These are phyloP conservation scores for Colletotrichum sublineola DNA, from an alignment of 2,329 filamentous ascomycete genomes.

Conservation along the genomic window DNA sequence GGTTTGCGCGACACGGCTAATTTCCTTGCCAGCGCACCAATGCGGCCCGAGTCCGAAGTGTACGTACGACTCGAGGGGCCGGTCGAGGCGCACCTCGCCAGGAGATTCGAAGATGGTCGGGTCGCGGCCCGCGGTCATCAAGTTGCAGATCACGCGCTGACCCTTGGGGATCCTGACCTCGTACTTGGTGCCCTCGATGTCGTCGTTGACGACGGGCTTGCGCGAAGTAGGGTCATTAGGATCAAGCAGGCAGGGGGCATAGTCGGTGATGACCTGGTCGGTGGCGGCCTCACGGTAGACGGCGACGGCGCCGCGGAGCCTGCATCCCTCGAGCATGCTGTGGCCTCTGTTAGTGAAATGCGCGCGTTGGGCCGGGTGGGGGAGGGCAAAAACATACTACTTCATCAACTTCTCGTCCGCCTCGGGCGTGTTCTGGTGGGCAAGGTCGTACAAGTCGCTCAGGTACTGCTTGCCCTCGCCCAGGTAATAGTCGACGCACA, in stretches of 20 bases:
- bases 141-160: constrained; percentile 65
- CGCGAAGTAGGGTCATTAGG: constrained; percentile 42
- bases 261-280: constrained; percentile 47
- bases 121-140: constrained; percentile 63
- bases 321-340: constrained; percentile 67
- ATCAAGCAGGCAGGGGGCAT: constrained; percentile 44
- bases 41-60: constrained; percentile 66
- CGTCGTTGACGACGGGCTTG: constrained; percentile 42
- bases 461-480: constrained; percentile 64
- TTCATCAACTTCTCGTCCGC: constrained; percentile 60
- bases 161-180: constrained; percentile 49
- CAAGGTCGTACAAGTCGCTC: constrained; percentile 64
- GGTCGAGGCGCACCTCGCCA: constrained; percentile 62
- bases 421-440: constrained; percentile 62
- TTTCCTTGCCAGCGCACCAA: constrained; percentile 54
- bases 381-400: constrained; percentile 47
- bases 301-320: constrained; percentile 66
- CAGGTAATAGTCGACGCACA: constrained; percentile 72
- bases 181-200: constrained; percentile 36
- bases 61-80: constrained; percentile 64
- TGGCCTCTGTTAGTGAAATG: constrained; percentile 3
- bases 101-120: constrained; percentile 63
- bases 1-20: constrained; percentile 48
- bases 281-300: constrained; percentile 60
- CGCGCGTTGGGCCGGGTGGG: neutral